Percentiles rank a stretch among this genome's conserved stretches.
These are phyloP conservation scores for Torulaspora pretoriensis DNA, from an alignment of 1,139 yeast species.

Conservation along the genomic window DNA sequence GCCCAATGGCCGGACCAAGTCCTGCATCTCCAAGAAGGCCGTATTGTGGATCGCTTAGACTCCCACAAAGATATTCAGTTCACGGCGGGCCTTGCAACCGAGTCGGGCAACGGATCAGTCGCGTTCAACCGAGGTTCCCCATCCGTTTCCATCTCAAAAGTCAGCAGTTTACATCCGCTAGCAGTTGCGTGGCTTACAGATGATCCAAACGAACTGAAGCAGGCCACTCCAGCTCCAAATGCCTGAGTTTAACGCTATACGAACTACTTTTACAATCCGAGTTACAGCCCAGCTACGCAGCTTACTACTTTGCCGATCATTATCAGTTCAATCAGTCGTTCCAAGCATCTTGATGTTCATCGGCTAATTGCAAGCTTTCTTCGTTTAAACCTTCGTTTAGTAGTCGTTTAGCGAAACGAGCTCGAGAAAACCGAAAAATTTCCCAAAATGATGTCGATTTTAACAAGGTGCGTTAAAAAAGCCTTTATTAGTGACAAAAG, in stretches of 20 bases:
- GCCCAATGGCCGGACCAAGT: slow-evolving; percentile 84
- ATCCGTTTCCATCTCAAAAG: slow-evolving; percentile 41
- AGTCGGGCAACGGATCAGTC: slow-evolving; percentile 20
- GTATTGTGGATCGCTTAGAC: slow-evolving; percentile 37
- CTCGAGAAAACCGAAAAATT: slow-evolving; percentile 8
- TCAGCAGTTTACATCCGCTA: slow-evolving; percentile 62
- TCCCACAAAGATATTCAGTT: slow-evolving; percentile 38
- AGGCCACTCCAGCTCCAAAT: slow-evolving; percentile 4
- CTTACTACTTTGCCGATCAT: not conserved
- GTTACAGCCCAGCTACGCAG: not conserved
- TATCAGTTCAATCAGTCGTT: not conserved
- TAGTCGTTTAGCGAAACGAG: slow-evolving; percentile 11
- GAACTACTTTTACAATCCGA: not conserved
- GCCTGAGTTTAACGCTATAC: not conserved
- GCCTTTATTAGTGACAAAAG: not conserved
- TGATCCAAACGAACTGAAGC: slow-evolving; percentile 37
- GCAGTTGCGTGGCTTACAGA: slow-evolving; percentile 60
- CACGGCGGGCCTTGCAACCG: slow-evolving; percentile 26
- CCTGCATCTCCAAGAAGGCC: slow-evolving; percentile 75
- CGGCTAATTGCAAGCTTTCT: slow-evolving; percentile 1
- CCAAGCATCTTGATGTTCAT: not conserved
- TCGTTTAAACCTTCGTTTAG: slow-evolving; percentile 2
- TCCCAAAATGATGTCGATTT: slow-evolving; percentile 5
- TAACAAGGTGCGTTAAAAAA: slow-evolving; percentile 6
- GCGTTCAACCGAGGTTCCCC: slow-evolving; percentile 11